A percentile compares a stretch with the other conserved stretches of the same genome.
Conservation (phyloP, 1,139 yeast species). For the Pichia inconspicua region DNA sequence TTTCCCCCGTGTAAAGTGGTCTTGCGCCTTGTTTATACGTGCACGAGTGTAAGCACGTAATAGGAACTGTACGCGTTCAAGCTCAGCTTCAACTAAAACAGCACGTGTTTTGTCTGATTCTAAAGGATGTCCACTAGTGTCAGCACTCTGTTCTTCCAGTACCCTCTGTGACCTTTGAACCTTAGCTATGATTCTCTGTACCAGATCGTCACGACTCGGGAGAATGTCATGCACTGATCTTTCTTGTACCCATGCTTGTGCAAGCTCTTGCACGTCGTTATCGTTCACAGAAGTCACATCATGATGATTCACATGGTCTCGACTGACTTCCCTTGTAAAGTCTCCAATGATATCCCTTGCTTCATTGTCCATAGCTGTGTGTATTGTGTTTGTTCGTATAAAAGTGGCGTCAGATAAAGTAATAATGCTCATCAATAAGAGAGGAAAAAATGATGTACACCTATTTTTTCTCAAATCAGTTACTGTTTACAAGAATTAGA, state of each 20-base stretch:
- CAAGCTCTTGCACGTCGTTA: background rate
- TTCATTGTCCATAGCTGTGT: background rate
- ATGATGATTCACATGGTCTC: background rate
- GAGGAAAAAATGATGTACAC: no score
- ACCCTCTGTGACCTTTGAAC: conserved; percentile 39
- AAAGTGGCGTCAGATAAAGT: no score
- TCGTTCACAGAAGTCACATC: background rate
- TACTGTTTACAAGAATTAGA: no score
- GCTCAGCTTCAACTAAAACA: conserved; percentile 82
- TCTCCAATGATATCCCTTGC: background rate
- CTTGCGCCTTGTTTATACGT: conserved; percentile 64
- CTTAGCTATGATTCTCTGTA: conserved; percentile 51
- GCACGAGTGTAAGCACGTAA: conserved; percentile 74
- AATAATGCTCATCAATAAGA: no score
- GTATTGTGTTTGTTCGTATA: background rate
- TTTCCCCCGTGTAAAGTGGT: background rate
- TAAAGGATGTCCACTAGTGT: conserved; percentile 31
- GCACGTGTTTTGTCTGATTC: conserved; percentile 69
- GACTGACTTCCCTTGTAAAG: background rate
- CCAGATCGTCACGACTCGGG: conserved; percentile 55
- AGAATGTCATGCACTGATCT: conserved; percentile 78
- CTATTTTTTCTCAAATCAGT: no score
- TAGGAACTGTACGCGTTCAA: conserved; percentile 77
- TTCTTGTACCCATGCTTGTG: conserved; percentile 70
- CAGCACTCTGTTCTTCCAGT: conserved; percentile 33